Base-by-base conservation (phyloP, 345 rosid genomes). In the Gossypium mustelinum region DNA sequence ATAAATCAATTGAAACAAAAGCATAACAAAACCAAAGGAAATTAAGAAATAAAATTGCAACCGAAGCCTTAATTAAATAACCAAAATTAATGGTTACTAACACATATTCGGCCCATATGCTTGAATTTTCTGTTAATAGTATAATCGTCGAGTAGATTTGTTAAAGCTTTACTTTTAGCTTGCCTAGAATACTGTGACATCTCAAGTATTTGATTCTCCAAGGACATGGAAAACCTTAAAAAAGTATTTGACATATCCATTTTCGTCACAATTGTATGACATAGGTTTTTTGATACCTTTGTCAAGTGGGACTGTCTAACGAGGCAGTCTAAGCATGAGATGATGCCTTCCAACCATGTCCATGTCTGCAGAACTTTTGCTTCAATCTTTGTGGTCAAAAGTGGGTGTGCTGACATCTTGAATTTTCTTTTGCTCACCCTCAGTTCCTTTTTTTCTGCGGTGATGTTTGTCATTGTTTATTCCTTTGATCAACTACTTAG, bases 391-490 rank as follows among this genome's bases (percentile, higher is more conserved):
- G 10, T 69, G 59, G 9, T 71, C 6, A 16, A n/a, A 70, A 34
- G 51, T 71, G 62, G 47, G 3, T 50, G 6, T 55, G 74, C 25
- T 54, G 74, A 10, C 55, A 29, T 22, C 44, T 24, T 73, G 75
- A 63, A 50, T 43, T 67, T 68, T 47, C 14, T 77, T 34, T 72
- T 22, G 1, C 9, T 9, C 1, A 2, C 25, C 18, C 4, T 55
- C 27, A 4, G 11, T 70, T 60, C 41, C 56, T 45, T 73, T 34
- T 39, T 24, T 34, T 39, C 63, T 20, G 2, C 24, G 3, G 17
- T 63, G 16, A 69, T 2, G 29, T 8, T 68, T 47, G 9, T 17
- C 13, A 51, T 27, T 69, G 24, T 51, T 25, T 69, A 51, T 69
- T 69, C 13, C 24, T 69, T 69, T 50, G 58, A 47, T 69, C 44